phyloP scores from a whole-genome alignment of 495 filamentous ascomycete species.

The Pyronema omphalodes region DNA sequence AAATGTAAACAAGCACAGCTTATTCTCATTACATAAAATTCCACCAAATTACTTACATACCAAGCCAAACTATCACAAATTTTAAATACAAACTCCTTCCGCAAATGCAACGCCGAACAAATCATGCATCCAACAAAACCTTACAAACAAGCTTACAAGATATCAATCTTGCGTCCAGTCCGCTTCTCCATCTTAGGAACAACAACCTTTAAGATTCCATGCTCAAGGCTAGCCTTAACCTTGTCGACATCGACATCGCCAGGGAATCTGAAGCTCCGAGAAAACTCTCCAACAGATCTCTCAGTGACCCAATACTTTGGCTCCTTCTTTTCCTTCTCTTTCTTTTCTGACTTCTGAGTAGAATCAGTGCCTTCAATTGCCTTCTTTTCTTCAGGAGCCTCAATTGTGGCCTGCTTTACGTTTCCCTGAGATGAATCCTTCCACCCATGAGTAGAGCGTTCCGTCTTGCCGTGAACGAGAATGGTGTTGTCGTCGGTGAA shows the following conservation, averaged over 20 bases:
- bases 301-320: conserved; percentile 63
- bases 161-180: conserved; percentile 36
- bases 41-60: too few species aligned
- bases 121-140: too few species aligned
- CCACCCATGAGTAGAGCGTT: conserved; percentile 32
- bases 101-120: too few species aligned
- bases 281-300: conserved; percentile 64
- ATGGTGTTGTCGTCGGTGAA: conserved; percentile 68
- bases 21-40: too few species aligned
- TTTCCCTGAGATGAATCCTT: not conserved
- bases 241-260: conserved; percentile 54
- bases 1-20: too few species aligned
- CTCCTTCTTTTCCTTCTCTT: conserved; percentile 25
- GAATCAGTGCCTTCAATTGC: not conserved
- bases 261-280: conserved; percentile 63
- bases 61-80: too few species aligned
- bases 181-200: conserved; percentile 58
- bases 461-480: conserved; percentile 48
- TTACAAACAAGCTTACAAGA: conserved; percentile 29
- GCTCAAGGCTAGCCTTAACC: conserved; percentile 57
- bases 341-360: conserved; percentile 8
- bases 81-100: too few species aligned
- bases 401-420: not conserved
- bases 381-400: not conserved
- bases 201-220: conserved; percentile 53